Evolutionary conservation across 805 yeast species (phyloP).

Genomic region (Wickerhamiella azymoides): DNA sequence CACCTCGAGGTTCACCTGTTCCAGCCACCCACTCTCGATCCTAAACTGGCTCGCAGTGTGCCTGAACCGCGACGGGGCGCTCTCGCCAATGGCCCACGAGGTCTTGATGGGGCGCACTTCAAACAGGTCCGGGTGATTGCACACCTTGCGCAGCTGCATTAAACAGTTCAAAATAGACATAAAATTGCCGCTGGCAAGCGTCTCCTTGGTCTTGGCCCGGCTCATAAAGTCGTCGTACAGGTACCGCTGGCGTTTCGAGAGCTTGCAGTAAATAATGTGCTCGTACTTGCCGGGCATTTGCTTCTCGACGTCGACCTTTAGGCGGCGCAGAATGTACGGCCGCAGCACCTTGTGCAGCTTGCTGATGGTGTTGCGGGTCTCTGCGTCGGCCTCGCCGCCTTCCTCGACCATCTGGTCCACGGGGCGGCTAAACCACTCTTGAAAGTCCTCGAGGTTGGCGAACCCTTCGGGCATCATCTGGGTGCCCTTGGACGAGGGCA

Average conservation of each 20-base stretch:
- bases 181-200: conserved; percentile 87
- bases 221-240: conserved; percentile 95
- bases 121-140: conserved; percentile 75
- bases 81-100: conserved; percentile 60
- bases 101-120: conserved; percentile 92
- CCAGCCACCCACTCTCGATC: conserved; percentile 5
- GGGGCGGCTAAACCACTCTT: conserved; percentile 97
- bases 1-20: conserved; percentile 35
- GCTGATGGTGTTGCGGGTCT: conserved; percentile 71
- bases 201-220: conserved; percentile 86
- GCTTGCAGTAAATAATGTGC: conserved; percentile 80
- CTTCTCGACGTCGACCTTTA: conserved; percentile 92
- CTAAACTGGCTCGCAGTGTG: conserved; percentile 1
- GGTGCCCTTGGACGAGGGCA: conserved; percentile 71
- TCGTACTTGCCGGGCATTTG: conserved; percentile 99
- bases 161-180: conserved; percentile 89
- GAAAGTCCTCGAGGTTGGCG: conserved; percentile 91
- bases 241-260: conserved; percentile 83
- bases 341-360: conserved; percentile 86
- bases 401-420: conserved; percentile 84
- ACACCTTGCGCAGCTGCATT: conserved; percentile 95
- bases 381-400: conserved; percentile 48
- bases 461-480: conserved; percentile 76
- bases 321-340: conserved; percentile 80
- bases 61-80: conserved; percentile 41